phyloP scores from a whole-genome alignment of 805 yeast species.

The Starmerella lactis-condensi region DNA sequence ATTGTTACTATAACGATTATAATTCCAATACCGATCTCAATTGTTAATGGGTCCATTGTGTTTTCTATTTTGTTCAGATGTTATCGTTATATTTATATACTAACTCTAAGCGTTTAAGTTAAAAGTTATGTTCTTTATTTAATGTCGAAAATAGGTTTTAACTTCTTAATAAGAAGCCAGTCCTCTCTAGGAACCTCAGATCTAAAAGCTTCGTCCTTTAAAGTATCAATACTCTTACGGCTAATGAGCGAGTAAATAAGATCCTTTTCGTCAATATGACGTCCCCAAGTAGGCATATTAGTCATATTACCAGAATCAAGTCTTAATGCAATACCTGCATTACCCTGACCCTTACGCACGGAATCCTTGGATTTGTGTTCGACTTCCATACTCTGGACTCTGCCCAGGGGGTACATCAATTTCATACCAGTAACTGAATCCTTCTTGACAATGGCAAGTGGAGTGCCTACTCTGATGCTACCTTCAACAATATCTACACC shows the following conservation, averaged over 20 bases:
- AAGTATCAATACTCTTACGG: slow-evolving; percentile 84
- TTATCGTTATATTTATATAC: slow-evolving; percentile 2
- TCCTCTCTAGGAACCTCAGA: slow-evolving; percentile 86
- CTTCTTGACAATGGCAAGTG: slow-evolving; percentile 78
- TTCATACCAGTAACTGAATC: slow-evolving; percentile 72
- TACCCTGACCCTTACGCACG: slow-evolving; percentile 86
- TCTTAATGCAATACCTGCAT: slow-evolving; percentile 98
- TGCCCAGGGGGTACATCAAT: slow-evolving; percentile 56
- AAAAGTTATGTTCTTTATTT: slow-evolving; percentile 26
- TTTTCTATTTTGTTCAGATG: background rate
- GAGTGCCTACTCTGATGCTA: slow-evolving; percentile 74
- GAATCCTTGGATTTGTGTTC: slow-evolving; percentile 67
- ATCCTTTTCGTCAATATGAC: slow-evolving; percentile 92
- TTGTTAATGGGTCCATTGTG: background rate
- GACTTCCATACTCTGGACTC: slow-evolving; percentile 81
- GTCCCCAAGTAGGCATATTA: slow-evolving; percentile 96
- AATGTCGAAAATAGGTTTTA: slow-evolving; percentile 78
- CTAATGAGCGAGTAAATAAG: slow-evolving; percentile 73
- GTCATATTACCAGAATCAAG: slow-evolving; percentile 69
- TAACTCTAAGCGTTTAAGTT: background rate
- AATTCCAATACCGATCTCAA: background rate
- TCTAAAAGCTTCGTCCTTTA: slow-evolving; percentile 96
- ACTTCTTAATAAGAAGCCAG: slow-evolving; percentile 77
- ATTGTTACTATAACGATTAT: background rate
- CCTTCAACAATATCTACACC: slow-evolving; percentile 98